Percentiles rank a stretch among this genome's conserved stretches.
Evolutionary conservation across 768 basidiomycete species (phyloP).

Genomic region (Jaapia argillacea): DNA sequence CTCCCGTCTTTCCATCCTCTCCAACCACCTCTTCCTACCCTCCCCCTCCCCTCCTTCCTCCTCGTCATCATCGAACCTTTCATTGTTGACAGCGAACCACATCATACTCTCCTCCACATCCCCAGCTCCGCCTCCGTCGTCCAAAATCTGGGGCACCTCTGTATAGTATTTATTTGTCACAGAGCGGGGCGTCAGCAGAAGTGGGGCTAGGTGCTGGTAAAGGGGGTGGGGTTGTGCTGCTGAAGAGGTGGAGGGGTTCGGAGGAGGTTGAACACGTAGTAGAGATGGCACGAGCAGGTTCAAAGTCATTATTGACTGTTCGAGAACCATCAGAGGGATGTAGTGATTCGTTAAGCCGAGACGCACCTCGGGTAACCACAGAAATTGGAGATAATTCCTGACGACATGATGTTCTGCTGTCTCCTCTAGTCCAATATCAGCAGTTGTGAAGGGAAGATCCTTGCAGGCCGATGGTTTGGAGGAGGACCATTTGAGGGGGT

Average conservation of each 20-base stretch:
- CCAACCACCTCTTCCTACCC: conserved; percentile 51
- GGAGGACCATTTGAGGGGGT: neutral
- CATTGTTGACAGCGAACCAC: conserved; percentile 64
- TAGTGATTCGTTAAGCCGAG: conserved; percentile 2
- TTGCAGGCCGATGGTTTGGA: conserved; percentile 8
- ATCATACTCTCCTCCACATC: conserved; percentile 65
- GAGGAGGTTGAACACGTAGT: conserved; percentile 39
- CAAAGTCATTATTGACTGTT: conserved; percentile 66
- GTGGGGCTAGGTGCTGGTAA: conserved; percentile 46
- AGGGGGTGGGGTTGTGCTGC: conserved; percentile 36
- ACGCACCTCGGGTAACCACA: conserved; percentile 69
- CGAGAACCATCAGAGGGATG: neutral
- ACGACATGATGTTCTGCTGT: conserved; percentile 46
- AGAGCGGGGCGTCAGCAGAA: conserved; percentile 50
- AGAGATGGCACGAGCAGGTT: conserved; percentile 44
- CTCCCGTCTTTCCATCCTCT: conserved; percentile 54
- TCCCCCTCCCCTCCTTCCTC: conserved; percentile 13
- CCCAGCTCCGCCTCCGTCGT: conserved; percentile 47
- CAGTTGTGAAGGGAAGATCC: conserved; percentile 41
- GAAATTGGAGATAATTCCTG: conserved; percentile 63
- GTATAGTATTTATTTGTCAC: conserved; percentile 51
- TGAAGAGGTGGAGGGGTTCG: conserved; percentile 14
- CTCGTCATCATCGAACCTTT: conserved; percentile 29
- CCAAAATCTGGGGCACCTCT: conserved; percentile 52
- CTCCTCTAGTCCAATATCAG: conserved; percentile 26